Evolutionary conservation across 805 yeast genomes (phyloP).

Genomic region (Candida ortonii): DNA sequence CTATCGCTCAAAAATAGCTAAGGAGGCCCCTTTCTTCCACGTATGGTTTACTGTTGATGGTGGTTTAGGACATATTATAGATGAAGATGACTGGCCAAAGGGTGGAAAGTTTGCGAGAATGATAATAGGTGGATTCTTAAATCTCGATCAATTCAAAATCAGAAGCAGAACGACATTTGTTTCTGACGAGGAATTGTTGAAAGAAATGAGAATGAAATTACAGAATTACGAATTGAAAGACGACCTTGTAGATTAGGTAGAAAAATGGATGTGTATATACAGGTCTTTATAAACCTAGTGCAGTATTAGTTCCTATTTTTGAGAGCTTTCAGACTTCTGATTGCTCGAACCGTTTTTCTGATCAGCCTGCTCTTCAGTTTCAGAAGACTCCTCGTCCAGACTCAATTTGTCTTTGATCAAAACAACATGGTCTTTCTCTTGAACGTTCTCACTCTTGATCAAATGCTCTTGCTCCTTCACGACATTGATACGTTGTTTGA

Average conservation of each 20-base stretch:
- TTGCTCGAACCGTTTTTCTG: slow-evolving; percentile 2
- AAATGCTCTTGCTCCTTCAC: slow-evolving; percentile 76
- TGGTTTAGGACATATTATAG: slow-evolving; percentile 51
- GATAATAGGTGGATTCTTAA: slow-evolving; percentile 45
- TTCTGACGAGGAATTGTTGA: slow-evolving; percentile 8
- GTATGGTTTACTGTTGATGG: slow-evolving; percentile 47
- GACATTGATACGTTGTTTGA: slow-evolving; percentile 68
- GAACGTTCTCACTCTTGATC: slow-evolving; percentile 84
- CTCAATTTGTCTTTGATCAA: slow-evolving; percentile 61
- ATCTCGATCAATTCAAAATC: slow-evolving; percentile 35
- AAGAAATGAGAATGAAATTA: slow-evolving; percentile 12
- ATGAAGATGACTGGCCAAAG: slow-evolving; percentile 43
- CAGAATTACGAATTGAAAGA: slow-evolving; percentile 14
- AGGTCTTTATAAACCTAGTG: neutral
- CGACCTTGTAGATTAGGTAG: no score
- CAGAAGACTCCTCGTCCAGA: slow-evolving; percentile 46
- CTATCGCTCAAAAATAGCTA: slow-evolving; percentile 36
- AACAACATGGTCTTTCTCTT: slow-evolving; percentile 63
- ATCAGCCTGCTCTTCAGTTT: slow-evolving; percentile 5
- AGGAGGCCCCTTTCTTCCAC: slow-evolving; percentile 50
- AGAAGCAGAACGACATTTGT: slow-evolving; percentile 31
- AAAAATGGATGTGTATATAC: slow-evolving; percentile 7
- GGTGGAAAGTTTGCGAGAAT: slow-evolving; percentile 45
- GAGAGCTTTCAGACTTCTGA: neutral
- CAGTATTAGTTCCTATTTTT: neutral